These are phyloP conservation scores for Raphanus raphanistrum DNA, from an alignment of 345 rosid species.

Conservation along the genomic window DNA sequence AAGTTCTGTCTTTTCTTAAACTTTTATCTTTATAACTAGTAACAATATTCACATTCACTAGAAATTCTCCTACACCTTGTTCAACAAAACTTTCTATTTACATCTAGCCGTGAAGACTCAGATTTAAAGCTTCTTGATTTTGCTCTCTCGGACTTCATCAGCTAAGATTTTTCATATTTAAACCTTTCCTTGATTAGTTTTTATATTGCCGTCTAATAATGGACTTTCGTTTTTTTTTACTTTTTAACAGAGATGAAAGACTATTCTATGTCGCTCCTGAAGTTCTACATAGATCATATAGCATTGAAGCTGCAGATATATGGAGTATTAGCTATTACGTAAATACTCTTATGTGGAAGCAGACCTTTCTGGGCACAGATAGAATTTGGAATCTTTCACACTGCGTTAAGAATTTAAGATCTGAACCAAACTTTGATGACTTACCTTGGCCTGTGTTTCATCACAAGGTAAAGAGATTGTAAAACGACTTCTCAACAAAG, in stretches of 20 bases:
- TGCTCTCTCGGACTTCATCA: slow-evolving; percentile 86
- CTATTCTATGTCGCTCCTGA: slow-evolving; percentile 87
- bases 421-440: slow-evolving; percentile 74
- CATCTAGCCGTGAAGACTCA: slow-evolving; percentile 63
- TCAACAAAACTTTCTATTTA: slow-evolving; percentile 72
- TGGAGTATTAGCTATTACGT: slow-evolving; percentile 81
- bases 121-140: slow-evolving; percentile 78
- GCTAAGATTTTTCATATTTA: slow-evolving; percentile 42
- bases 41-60: no score
- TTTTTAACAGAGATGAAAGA: slow-evolving; percentile 86
- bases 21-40: neutral
- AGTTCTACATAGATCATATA: slow-evolving; percentile 83
- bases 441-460: slow-evolving; percentile 73
- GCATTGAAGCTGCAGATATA: slow-evolving; percentile 77
- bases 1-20: slow-evolving; percentile 48
- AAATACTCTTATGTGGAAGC: slow-evolving; percentile 82
- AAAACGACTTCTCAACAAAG: slow-evolving; percentile 82
- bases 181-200: neutral
- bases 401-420: slow-evolving; percentile 76
- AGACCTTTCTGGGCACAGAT: slow-evolving; percentile 89
- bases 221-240: neutral
- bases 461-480: slow-evolving; percentile 82
- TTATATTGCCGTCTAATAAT: neutral
- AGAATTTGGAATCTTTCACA: slow-evolving; percentile 81
- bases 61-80: no score